A percentile compares a stretch with the other conserved stretches of the same genome.
These are phyloP conservation scores for Synchytrium microbalum DNA, from an alignment of 371 early-diverging fungal species.

Conservation along the genomic window DNA sequence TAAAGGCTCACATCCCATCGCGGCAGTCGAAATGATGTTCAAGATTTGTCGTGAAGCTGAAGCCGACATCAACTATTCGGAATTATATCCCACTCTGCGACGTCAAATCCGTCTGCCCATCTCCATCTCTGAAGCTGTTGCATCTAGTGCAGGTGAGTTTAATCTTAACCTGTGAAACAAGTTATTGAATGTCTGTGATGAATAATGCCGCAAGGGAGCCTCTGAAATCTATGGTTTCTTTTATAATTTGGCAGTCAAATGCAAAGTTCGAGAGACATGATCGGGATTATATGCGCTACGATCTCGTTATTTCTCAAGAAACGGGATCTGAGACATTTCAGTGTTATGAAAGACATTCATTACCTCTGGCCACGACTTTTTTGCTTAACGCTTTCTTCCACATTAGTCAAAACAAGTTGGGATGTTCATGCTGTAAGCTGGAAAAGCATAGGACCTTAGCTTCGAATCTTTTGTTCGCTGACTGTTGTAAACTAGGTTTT, in stretches of 20 bases:
- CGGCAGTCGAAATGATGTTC: slow-evolving; percentile 41
- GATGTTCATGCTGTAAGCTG: slow-evolving; percentile 33
- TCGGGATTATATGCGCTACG: background rate
- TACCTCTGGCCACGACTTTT: too few species aligned
- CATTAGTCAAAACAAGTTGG: slow-evolving; percentile 36
- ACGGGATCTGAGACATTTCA: background rate
- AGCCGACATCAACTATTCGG: slow-evolving; percentile 43
- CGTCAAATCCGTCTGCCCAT: slow-evolving; percentile 32
- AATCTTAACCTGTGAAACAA: background rate
- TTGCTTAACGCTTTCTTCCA: background rate
- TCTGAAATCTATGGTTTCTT: too few species aligned
- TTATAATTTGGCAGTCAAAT: too few species aligned
- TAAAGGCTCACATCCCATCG: slow-evolving; percentile 25
- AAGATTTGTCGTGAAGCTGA: slow-evolving; percentile 45
- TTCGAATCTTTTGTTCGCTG: background rate
- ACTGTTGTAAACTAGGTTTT: slow-evolving; percentile 18
- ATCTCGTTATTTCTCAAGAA: background rate
- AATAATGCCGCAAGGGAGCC: background rate
- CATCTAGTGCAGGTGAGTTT: slow-evolving; percentile 31
- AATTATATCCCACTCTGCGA: slow-evolving; percentile 36
- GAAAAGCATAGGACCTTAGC: background rate
- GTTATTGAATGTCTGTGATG: background rate
- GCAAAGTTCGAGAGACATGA: background rate
- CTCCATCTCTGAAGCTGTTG: slow-evolving; percentile 31
- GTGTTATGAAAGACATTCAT: background rate